phyloP scores from a whole-genome alignment of 2,329 filamentous ascomycete species.

The Arthrobotrys conoides region DNA sequence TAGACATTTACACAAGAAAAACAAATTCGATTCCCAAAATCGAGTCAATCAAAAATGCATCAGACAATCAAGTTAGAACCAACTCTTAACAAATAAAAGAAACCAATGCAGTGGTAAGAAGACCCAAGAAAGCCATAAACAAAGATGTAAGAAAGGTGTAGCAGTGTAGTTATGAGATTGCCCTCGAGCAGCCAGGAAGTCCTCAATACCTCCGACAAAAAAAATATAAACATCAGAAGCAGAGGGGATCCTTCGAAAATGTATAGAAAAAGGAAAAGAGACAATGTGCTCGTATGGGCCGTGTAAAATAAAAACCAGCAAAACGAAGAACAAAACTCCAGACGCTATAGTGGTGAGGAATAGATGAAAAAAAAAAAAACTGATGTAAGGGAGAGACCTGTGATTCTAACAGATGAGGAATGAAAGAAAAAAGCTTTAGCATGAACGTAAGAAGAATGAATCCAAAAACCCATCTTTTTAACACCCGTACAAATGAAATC shows the following conservation, averaged over 20 bases:
- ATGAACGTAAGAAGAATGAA: conserved; percentile 22
- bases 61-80: not conserved
- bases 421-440: conserved; percentile 20
- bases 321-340: conserved; percentile 36
- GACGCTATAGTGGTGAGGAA: conserved; percentile 35
- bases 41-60: not conserved
- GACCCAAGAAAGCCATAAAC: not conserved
- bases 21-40: not conserved
- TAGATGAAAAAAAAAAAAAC: conserved; percentile 1
- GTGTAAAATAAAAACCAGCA: conserved; percentile 15
- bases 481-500: conserved; percentile 45
- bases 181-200: conserved; percentile 7
- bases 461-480: conserved; percentile 35
- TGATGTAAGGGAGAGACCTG: conserved; percentile 13
- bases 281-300: conserved; percentile 17
- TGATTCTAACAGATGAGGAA: conserved; percentile 45
- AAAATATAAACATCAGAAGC: conserved; percentile 37
- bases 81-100: not conserved
- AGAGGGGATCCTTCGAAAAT: not conserved
- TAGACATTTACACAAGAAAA: not conserved
- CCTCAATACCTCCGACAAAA: conserved; percentile 41
- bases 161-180: not conserved
- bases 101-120: not conserved
- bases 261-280: conserved; percentile 2
- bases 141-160: not conserved